Conservation (phyloP, 352 stramenopile species). For the Elongisporangium undulatum region DNA sequence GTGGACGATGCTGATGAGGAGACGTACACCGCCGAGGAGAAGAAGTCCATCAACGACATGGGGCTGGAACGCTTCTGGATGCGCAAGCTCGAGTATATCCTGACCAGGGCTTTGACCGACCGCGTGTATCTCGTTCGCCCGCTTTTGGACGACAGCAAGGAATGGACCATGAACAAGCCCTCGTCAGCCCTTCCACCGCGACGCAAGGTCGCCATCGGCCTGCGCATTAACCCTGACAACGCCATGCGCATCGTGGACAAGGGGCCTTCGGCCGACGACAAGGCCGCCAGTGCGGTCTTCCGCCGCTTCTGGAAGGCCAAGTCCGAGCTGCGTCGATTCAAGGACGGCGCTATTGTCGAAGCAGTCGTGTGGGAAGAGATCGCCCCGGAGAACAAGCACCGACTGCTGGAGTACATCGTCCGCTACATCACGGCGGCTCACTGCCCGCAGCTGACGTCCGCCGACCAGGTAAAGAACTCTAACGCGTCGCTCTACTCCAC, state of each 20-base stretch:
- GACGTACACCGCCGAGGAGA: constrained; percentile 65
- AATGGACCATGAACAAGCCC: constrained; percentile 48
- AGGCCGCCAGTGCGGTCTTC: constrained; percentile 58
- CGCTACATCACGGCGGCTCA: constrained; percentile 68
- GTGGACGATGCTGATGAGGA: constrained; percentile 57
- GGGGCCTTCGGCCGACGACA: constrained; percentile 84
- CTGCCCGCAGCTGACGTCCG: constrained; percentile 41
- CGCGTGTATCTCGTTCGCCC: constrained; percentile 62
- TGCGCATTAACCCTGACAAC: constrained; percentile 77
- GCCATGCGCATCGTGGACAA: constrained; percentile 87
- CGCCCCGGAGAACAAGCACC: constrained; percentile 57
- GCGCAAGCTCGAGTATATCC: constrained; percentile 40
- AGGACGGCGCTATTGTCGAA: constrained; percentile 87
- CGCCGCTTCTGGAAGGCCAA: constrained; percentile 87
- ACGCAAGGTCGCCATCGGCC: constrained; percentile 69
- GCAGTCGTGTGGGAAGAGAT: constrained; percentile 87
- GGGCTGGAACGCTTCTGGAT: constrained; percentile 71
- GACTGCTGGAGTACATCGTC: constrained; percentile 72
- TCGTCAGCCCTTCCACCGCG: constrained; percentile 19
- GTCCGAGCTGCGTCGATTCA: constrained; percentile 87
- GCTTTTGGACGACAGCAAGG: constrained; percentile 27
- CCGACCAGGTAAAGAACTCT: constrained; percentile 63
- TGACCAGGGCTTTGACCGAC: constrained; percentile 57
- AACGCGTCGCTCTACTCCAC: constrained; percentile 64
- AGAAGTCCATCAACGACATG: constrained; percentile 66